Conservation (phyloP, 768 basidiomycete species). For the Suillus bovinus region DNA sequence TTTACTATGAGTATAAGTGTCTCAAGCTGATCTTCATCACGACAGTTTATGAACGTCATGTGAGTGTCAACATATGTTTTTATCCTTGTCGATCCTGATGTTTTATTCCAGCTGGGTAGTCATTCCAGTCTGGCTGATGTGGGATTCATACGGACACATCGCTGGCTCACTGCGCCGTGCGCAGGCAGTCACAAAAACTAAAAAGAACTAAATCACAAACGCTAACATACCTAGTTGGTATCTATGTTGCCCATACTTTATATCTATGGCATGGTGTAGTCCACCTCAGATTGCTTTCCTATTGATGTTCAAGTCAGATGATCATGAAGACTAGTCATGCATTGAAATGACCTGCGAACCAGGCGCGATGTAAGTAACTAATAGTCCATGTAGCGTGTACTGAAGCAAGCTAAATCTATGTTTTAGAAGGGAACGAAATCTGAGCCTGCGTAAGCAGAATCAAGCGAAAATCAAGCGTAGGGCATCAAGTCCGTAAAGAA, state of each 20-base stretch:
- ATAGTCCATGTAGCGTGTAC: conserved; percentile 18
- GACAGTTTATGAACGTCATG: conserved; percentile 81
- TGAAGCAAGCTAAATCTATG: conserved; percentile 5
- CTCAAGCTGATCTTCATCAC: conserved; percentile 3
- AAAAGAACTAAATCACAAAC: conserved; percentile 30
- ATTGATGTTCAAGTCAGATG: background rate
- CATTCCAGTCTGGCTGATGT: conserved; percentile 75
- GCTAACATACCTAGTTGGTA: background rate
- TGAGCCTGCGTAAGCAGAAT: background rate
- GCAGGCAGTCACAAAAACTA: conserved; percentile 35
- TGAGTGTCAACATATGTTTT: conserved; percentile 35
- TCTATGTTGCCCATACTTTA: background rate
- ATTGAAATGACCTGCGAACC: background rate
- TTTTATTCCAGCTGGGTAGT: conserved; percentile 66
- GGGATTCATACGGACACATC: conserved; percentile 75
- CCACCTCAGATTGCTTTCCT: background rate
- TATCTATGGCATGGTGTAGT: background rate
- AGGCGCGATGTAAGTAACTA: background rate
- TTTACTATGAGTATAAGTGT: conserved; percentile 15
- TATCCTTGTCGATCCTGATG: conserved; percentile 2
- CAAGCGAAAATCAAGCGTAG: background rate
- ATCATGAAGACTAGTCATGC: background rate
- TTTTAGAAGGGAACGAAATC: conserved; percentile 12
- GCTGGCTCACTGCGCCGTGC: conserved; percentile 53
- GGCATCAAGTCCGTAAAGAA: conserved; percentile 6